phyloP scores from a whole-genome alignment of 176 grass and related monocot genomes.

The Rhipidocladum racemiflorum region DNA sequence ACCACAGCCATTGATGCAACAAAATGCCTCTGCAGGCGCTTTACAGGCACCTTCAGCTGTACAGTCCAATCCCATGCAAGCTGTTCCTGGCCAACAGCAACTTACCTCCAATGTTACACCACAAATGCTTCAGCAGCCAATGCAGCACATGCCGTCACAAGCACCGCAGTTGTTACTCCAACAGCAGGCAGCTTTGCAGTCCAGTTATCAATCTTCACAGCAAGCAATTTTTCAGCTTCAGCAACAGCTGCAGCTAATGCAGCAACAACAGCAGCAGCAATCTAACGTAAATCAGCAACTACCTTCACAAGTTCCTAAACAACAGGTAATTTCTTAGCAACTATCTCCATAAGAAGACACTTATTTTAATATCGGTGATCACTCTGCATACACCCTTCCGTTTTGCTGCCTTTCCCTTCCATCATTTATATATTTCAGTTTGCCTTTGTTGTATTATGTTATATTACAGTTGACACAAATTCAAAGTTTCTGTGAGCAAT shows the following conservation, averaged over 20 bases:
- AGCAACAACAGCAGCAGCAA: slow-evolving; percentile 53
- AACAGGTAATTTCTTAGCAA: slow-evolving; percentile 56
- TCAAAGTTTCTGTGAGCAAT: background rate
- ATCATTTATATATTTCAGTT: slow-evolving; percentile 13
- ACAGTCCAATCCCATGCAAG: slow-evolving; percentile 62
- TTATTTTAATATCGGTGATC: slow-evolving; percentile 5
- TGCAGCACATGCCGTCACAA: slow-evolving; percentile 72
- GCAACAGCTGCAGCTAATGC: slow-evolving; percentile 91
- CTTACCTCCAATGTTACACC: slow-evolving; percentile 52
- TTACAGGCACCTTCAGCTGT: slow-evolving; percentile 55
- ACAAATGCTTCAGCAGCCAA: slow-evolving; percentile 74
- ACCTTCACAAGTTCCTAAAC: slow-evolving; percentile 49
- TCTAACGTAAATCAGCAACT: slow-evolving; percentile 56
- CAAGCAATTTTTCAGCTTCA: slow-evolving; percentile 96
- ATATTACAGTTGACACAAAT: background rate
- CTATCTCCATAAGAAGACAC: background rate
- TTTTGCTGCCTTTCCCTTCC: background rate
- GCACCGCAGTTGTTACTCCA: slow-evolving; percentile 88
- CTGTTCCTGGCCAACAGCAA: slow-evolving; percentile 54
- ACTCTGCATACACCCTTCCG: background rate
- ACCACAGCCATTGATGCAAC: slow-evolving; percentile 62
- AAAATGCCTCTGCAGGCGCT: slow-evolving; percentile 53
- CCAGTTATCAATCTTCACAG: slow-evolving; percentile 96
- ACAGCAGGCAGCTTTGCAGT: slow-evolving; percentile 91
- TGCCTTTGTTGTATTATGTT: slow-evolving; percentile 4